These are phyloP conservation scores for Boletus rubropictus DNA, from an alignment of 768 basidiomycete genomes.

Conservation along the genomic window DNA sequence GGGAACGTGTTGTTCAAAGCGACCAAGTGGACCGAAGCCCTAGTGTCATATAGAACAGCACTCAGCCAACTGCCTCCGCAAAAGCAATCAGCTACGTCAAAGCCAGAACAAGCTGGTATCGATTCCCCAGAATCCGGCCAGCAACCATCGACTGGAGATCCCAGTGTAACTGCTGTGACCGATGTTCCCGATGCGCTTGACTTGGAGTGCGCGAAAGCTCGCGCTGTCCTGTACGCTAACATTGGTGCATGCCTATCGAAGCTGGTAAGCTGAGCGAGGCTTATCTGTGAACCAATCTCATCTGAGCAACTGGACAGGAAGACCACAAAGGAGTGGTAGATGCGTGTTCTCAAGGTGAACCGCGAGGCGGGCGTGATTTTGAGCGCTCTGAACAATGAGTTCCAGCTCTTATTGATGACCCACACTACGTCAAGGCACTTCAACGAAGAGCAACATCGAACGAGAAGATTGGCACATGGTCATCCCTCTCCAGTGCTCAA, in stretches of 20 bases:
- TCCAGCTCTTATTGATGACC: constrained; percentile 80
- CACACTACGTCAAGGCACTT: constrained; percentile 79
- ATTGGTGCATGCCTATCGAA: constrained; percentile 82
- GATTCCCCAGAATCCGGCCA: constrained; percentile 16
- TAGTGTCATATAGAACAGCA: constrained; percentile 63
- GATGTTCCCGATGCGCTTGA: constrained; percentile 34
- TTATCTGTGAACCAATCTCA: neutral
- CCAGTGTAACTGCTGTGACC: constrained; percentile 2
- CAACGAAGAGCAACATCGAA: constrained; percentile 86
- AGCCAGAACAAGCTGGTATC: constrained; percentile 15
- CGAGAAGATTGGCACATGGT: constrained; percentile 76
- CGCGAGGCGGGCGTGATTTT: neutral
- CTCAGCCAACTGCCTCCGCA: constrained; percentile 60
- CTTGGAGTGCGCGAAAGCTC: constrained; percentile 46
- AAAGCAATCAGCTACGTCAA: constrained; percentile 17
- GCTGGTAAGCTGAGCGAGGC: constrained; percentile 44
- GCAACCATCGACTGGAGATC: constrained; percentile 8
- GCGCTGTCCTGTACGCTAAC: constrained; percentile 80
- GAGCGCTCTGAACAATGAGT: constrained; percentile 2
- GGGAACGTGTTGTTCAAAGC: constrained; percentile 73
- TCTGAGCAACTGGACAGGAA: constrained; percentile 38
- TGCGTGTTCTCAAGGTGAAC: constrained; percentile 70
- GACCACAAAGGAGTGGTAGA: constrained; percentile 76
- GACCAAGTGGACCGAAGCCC: constrained; percentile 61
- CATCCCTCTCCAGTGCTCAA: constrained; percentile 72